Conservation (phyloP, 768 basidiomycete species). For the Rhodotorula taiwanensis region DNA sequence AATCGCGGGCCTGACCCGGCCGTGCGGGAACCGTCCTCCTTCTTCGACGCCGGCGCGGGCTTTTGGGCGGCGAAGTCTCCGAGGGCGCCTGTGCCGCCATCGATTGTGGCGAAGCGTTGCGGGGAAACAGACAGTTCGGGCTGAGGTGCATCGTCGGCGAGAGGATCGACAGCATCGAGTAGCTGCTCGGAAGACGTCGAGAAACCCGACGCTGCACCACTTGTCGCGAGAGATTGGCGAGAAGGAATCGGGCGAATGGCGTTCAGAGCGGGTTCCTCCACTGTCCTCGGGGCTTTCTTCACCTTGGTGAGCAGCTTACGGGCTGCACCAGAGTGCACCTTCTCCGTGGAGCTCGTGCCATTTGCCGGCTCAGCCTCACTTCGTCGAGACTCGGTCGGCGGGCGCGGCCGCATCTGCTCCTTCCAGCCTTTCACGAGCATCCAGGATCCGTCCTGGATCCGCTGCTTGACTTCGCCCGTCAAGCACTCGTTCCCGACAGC, state of each 20-base stretch:
- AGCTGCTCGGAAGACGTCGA: slow-evolving; percentile 11
- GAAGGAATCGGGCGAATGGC: too few species aligned
- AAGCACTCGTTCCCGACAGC: slow-evolving; percentile 10
- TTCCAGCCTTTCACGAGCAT: slow-evolving; percentile 15
- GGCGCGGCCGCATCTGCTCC: slow-evolving; percentile 13
- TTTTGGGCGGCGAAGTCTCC: neutral
- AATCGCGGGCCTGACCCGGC: slow-evolving; percentile 12
- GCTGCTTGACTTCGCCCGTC: neutral
- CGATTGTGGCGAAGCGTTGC: neutral
- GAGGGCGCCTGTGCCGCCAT: neutral
- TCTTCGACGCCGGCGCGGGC: too few species aligned
- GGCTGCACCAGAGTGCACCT: too few species aligned
- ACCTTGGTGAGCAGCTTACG: too few species aligned
- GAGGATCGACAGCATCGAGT: slow-evolving; percentile 2
- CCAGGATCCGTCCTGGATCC: slow-evolving; percentile 11
- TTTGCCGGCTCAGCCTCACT: too few species aligned
- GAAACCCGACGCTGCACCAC: too few species aligned
- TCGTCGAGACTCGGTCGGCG: too few species aligned
- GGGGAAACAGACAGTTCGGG: too few species aligned
- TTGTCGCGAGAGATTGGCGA: too few species aligned
- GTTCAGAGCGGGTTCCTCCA: too few species aligned
- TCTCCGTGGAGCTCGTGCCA: too few species aligned
- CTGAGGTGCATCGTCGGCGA: neutral
- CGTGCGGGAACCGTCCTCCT: neutral
- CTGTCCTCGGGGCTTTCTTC: too few species aligned